A percentile compares a stretch with the other conserved stretches of the same genome.
phyloP scores from a whole-genome alignment of 1,284 basidiomycete species.

The Schizophyllum commune region DNA sequence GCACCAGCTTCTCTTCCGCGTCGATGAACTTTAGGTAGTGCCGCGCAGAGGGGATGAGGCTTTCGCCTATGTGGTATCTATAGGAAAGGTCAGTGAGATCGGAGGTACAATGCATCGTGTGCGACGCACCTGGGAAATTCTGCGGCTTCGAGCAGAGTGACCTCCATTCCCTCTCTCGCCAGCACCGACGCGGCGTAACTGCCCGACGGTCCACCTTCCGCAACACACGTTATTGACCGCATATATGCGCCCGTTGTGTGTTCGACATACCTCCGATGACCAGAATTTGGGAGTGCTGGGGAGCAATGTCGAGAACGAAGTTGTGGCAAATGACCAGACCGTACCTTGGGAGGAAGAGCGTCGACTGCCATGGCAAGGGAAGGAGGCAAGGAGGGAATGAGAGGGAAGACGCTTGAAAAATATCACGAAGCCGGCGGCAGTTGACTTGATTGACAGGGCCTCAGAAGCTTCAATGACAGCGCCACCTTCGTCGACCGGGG shows the following conservation, averaged over 20 bases:
- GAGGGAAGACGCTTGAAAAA: no score
- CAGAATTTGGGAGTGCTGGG: conserved; percentile 42
- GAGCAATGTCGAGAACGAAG: no score
- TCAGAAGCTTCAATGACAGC: no score
- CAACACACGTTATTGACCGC: conserved; percentile 14
- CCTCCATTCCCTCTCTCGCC: conserved; percentile 61
- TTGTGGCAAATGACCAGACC: no score
- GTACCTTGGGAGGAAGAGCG: no score
- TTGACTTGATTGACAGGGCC: no score
- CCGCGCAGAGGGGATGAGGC: conserved; percentile 53
- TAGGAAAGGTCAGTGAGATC: not conserved
- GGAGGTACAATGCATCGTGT: not conserved
- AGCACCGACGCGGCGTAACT: conserved; percentile 65
- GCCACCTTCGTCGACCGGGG: no score
- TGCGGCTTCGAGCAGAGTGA: conserved; percentile 58
- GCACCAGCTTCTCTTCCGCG: conserved; percentile 44
- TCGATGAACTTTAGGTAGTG: conserved; percentile 54
- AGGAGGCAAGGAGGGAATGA: no score
- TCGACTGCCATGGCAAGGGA: no score
- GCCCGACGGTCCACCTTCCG: conserved; percentile 55
- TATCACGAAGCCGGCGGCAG: no score
- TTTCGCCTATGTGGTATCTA: conserved; percentile 62
- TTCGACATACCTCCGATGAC: conserved; percentile 39
- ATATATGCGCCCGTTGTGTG: not conserved
- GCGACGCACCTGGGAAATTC: conserved; percentile 53